These are phyloP conservation scores for Yamadazyma sp. DNA, from an alignment of 805 yeast species.

Conservation along the genomic window DNA sequence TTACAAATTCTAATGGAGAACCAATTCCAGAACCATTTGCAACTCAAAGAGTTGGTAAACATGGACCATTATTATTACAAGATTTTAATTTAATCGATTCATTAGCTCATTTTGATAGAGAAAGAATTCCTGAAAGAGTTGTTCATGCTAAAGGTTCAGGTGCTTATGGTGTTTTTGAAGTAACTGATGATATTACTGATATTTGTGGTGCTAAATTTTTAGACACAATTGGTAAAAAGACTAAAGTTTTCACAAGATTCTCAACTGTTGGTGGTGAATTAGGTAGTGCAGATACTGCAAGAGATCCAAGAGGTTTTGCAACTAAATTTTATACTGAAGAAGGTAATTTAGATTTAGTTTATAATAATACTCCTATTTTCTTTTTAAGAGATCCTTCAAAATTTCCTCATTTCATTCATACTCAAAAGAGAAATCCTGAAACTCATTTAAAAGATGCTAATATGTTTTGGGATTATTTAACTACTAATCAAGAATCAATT, in stretches of 20 bases:
- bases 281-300: constrained; percentile 78
- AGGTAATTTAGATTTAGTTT: constrained; percentile 82
- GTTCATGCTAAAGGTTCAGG: constrained; percentile 95
- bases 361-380: constrained; percentile 83
- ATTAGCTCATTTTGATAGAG: constrained; percentile 84
- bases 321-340: constrained; percentile 79
- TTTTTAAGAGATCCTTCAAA: constrained; percentile 82
- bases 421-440: constrained; percentile 83
- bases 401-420: constrained; percentile 85
- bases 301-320: constrained; percentile 87
- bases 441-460: constrained; percentile 77
- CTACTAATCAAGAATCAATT: constrained; percentile 67
- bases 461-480: constrained; percentile 83
- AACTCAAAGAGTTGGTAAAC: constrained; percentile 68
- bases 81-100: constrained; percentile 80
- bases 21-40: constrained; percentile 78
- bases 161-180: constrained; percentile 83
- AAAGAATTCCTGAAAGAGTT: constrained; percentile 88
- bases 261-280: constrained; percentile 86
- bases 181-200: constrained; percentile 80
- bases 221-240: constrained; percentile 73
- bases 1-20: constrained; percentile 70
- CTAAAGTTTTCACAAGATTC: constrained; percentile 70
- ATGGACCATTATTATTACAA: constrained; percentile 79
- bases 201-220: constrained; percentile 69